phyloP scores from a whole-genome alignment of 768 basidiomycete genomes.

The Calocybe cyanea region DNA sequence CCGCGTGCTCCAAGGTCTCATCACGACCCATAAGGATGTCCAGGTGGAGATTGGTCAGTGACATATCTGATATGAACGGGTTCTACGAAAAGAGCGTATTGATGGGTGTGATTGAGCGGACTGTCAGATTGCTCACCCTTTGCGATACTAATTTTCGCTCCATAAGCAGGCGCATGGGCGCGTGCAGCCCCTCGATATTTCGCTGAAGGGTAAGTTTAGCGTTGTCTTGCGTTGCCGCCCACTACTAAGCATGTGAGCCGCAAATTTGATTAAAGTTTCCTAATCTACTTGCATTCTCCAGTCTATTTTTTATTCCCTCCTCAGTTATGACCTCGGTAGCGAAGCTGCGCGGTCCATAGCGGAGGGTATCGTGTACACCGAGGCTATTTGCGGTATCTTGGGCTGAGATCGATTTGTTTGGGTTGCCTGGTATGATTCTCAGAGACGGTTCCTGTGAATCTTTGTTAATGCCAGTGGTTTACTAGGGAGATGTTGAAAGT shows the following conservation, averaged over 20 bases:
- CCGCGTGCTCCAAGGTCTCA: slow-evolving; percentile 71
- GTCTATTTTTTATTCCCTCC: slow-evolving; percentile 59
- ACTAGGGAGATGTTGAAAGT: slow-evolving; percentile 1
- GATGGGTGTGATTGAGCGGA: background rate
- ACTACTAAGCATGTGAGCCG: slow-evolving; percentile 43
- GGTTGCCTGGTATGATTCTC: slow-evolving; percentile 57
- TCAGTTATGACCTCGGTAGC: slow-evolving; percentile 68
- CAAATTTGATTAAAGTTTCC: background rate
- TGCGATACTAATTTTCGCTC: slow-evolving; percentile 80
- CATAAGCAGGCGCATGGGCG: slow-evolving; percentile 89
- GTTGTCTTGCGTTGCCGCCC: slow-evolving; percentile 92
- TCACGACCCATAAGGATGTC: slow-evolving; percentile 95
- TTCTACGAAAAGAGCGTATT: slow-evolving; percentile 35
- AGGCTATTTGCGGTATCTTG: slow-evolving; percentile 66
- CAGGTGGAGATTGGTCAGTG: slow-evolving; percentile 76
- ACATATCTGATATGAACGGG: slow-evolving; percentile 60
- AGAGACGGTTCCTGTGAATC: slow-evolving; percentile 43
- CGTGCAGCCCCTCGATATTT: slow-evolving; percentile 80
- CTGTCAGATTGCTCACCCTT: slow-evolving; percentile 43
- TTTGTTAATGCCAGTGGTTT: background rate
- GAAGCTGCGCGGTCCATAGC: slow-evolving; percentile 79
- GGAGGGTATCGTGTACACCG: slow-evolving; percentile 86
- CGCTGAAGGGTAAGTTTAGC: slow-evolving; percentile 81
- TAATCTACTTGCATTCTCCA: slow-evolving; percentile 63
- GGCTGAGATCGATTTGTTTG: slow-evolving; percentile 59